Base-by-base conservation (phyloP, 2,329 filamentous ascomycete genomes). In the Venturia nashicola region DNA sequence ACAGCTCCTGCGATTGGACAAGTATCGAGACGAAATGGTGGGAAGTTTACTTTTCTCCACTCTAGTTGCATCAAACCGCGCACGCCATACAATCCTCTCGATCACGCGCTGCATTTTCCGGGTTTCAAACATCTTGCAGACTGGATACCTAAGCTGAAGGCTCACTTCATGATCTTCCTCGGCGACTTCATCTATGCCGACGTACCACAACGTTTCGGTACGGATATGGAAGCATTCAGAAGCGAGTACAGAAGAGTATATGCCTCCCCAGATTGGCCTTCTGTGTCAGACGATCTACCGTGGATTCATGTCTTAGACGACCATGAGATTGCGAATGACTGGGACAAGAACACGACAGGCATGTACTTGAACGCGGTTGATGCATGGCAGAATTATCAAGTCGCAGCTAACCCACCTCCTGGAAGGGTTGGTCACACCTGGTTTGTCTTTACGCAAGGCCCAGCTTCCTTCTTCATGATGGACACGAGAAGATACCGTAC, bases 241-340 rank as follows among this genome's bases (percentile, higher is more conserved):
- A 85, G 90, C 71, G 91, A 97, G 72, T 99, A 99, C 72, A 87
- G 93, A 23, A 91, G 95, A 69, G 87, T 97, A n/a, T 99, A 99
- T 71, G 88, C 90, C 0, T 96, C 92, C 2, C 93, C 93, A 0
- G 93, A 96, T 68, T 99, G 94, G 94, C 80, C 83, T 0, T 78
- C 85, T 0, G 86, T 89, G 12, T 61, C 64, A 5, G 43, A 60
- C 14, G 42, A 61, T 5, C 59, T 65, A 12, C 64, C 64, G 5
- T 65, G 62, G 64, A 54, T 65, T 55, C 94, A 99, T 71, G 92
- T 96, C 2, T 83, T 97, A 7, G 94, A 99, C 71, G 94, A 99
- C 72, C 94, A 99, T 71, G 94, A 99, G 72, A 97, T 99, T 66
- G 83, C 84, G 5, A 97, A 99, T 69, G 94, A 97, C 76, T 97